Percentiles rank a stretch among this genome's conserved stretches.
Conservation (phyloP, 2,329 filamentous ascomycete species). For the Escovopsis sp. region DNA sequence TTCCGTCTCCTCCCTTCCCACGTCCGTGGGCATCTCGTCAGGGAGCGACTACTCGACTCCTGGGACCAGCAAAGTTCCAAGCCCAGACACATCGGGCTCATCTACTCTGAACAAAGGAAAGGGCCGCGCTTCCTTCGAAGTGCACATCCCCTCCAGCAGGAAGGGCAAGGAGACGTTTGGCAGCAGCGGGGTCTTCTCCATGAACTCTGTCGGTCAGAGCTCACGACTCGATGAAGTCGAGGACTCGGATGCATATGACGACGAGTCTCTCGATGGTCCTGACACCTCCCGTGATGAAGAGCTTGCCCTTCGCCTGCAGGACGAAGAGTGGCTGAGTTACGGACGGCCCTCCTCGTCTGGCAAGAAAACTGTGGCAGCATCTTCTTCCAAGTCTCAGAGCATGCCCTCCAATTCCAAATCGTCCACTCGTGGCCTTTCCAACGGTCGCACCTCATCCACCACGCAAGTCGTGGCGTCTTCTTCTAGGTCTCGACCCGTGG, state of each 20-base stretch:
- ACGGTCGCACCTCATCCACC: neutral
- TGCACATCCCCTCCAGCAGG: constrained; percentile 13
- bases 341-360: too few relatives aligned
- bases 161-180: too few relatives aligned
- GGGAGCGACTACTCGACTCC: constrained; percentile 21
- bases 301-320: constrained; percentile 20
- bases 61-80: constrained; percentile 21
- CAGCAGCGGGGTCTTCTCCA: constrained; percentile 29
- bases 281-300: constrained; percentile 14
- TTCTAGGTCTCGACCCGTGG: constrained; percentile 2
- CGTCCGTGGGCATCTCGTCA: constrained; percentile 15
- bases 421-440: neutral
- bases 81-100: constrained; percentile 15
- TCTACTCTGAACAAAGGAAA: neutral
- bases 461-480: neutral
- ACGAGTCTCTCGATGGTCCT: constrained; percentile 10
- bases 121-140: constrained; percentile 12
- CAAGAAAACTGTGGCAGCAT: too few relatives aligned
- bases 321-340: constrained; percentile 13
- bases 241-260: constrained; percentile 21
- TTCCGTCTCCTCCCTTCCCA: constrained; percentile 18
- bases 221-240: constrained; percentile 22
- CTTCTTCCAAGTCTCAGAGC: too few relatives aligned
- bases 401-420: too few relatives aligned
- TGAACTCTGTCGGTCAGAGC: constrained; percentile 30